phyloP scores from a whole-genome alignment of 1,139 yeast species.

The Hemisphaericaspora subhashii region DNA sequence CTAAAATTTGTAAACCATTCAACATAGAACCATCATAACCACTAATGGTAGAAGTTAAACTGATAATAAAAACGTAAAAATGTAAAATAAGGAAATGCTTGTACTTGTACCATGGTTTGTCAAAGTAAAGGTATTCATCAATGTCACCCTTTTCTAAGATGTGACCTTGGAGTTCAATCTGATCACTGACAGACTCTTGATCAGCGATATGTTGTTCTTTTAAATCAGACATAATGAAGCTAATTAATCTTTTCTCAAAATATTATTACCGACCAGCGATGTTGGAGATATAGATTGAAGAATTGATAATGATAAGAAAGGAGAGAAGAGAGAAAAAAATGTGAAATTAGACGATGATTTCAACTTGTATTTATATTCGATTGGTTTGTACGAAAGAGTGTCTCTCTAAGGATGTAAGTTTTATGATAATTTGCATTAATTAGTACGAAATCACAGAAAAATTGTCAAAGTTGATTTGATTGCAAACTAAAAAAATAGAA shows the following conservation, averaged over 20 bases:
- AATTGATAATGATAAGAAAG: conserved; percentile 3
- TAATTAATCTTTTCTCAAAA: conserved; percentile 1
- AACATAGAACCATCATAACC: conserved; percentile 56
- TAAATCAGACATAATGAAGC: conserved; percentile 9
- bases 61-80: conserved; percentile 34
- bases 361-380: conserved; percentile 8
- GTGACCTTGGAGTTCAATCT: conserved; percentile 9
- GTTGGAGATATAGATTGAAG: conserved; percentile 4
- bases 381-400: neutral
- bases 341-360: too few relatives aligned
- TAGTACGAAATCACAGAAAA: neutral
- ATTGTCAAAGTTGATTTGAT: neutral
- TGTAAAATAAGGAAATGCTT: conserved; percentile 39
- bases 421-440: neutral
- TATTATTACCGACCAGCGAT: conserved; percentile 10
- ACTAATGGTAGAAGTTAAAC: conserved; percentile 46
- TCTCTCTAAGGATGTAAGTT: too few relatives aligned
- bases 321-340: neutral
- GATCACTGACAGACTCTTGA: conserved; percentile 11
- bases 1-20: conserved; percentile 50
- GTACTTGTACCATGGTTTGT: conserved; percentile 22
- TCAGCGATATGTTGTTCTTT: conserved; percentile 4
- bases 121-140: conserved; percentile 9
- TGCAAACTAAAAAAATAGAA: neutral
- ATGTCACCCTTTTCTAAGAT: conserved; percentile 10